Evolutionary conservation across 2,329 filamentous ascomycete species (phyloP).

Genomic region (Penicillium glabrum): DNA sequence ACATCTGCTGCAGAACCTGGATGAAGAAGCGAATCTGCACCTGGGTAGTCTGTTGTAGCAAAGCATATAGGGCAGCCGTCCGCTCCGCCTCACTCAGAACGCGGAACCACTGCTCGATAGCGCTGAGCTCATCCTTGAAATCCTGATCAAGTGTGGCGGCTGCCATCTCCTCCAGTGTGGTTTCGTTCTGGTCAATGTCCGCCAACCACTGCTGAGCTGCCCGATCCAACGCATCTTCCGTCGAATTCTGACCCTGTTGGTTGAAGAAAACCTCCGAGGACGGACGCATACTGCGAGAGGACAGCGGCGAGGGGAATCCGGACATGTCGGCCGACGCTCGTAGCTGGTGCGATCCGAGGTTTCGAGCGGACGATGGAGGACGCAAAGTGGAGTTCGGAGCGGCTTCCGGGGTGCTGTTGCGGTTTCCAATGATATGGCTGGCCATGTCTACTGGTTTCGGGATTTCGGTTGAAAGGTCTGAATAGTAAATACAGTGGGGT

Average conservation of each 20-base stretch:
- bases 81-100: conserved; percentile 95
- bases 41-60: conserved; percentile 97
- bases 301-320: conserved; percentile 69
- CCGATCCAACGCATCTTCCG: conserved; percentile 87
- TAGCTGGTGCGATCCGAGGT: conserved; percentile 77
- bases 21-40: conserved; percentile 99
- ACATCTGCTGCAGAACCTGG: conserved; percentile 98
- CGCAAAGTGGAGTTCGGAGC: conserved; percentile 72
- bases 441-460: conserved; percentile 48
- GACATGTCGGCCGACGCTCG: conserved; percentile 97
- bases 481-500: conserved; percentile 35
- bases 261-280: conserved; percentile 92
- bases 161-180: conserved; percentile 98
- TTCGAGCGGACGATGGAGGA: conserved; percentile 79
- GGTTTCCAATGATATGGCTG: conserved; percentile 72
- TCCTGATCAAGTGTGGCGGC: conserved; percentile 98
- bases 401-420: conserved; percentile 95
- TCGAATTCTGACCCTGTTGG: conserved; percentile 66
- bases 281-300: conserved; percentile 79
- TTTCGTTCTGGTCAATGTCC: conserved; percentile 98
- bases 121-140: conserved; percentile 98
- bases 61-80: conserved; percentile 89
- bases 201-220: conserved; percentile 98
- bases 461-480: conserved; percentile 14
- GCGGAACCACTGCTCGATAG: conserved; percentile 99